A percentile compares a stretch with the other conserved stretches of the same genome.
These are phyloP conservation scores for Lasiodiplodia theobromae DNA, from an alignment of 2,329 filamentous ascomycete species.

Conservation along the genomic window DNA sequence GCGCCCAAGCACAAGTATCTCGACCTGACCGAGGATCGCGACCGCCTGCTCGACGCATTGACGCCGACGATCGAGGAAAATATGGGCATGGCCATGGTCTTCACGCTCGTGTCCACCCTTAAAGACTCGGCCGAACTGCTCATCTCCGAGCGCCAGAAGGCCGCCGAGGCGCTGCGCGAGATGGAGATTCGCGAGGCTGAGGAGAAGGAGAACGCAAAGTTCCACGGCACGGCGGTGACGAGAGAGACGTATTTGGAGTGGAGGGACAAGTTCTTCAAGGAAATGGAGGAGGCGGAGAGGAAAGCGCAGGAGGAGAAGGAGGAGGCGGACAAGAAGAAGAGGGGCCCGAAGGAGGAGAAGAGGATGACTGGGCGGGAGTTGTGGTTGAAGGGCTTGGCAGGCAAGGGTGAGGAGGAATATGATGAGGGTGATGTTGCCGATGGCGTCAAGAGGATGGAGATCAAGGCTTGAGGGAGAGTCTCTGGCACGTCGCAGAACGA, in stretches of 20 bases:
- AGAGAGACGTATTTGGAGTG: slow-evolving; percentile 83
- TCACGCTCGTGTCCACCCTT: slow-evolving; percentile 83
- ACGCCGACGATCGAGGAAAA: slow-evolving; percentile 85
- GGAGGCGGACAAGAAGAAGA: slow-evolving; percentile 66
- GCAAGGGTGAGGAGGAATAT: slow-evolving; percentile 73
- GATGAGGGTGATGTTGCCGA: slow-evolving; percentile 65
- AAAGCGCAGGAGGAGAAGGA: slow-evolving; percentile 70
- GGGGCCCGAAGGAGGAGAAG: slow-evolving; percentile 69
- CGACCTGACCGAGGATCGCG: slow-evolving; percentile 81
- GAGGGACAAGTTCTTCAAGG: slow-evolving; percentile 77
- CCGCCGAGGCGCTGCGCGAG: slow-evolving; percentile 61
- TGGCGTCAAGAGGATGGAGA: slow-evolving; percentile 45
- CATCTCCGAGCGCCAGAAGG: slow-evolving; percentile 75
- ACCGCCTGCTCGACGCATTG: slow-evolving; percentile 73
- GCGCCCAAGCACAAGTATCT: slow-evolving; percentile 74
- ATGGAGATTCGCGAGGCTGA: slow-evolving; percentile 70
- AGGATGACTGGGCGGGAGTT: slow-evolving; percentile 71
- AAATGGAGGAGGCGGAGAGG: slow-evolving; percentile 77
- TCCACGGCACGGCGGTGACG: slow-evolving; percentile 90
- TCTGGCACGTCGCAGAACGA: neutral
- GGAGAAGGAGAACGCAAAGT: slow-evolving; percentile 94
- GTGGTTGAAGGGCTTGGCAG: slow-evolving; percentile 58
- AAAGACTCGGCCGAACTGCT: slow-evolving; percentile 92
- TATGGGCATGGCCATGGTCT: slow-evolving; percentile 96
- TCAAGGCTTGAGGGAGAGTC: slow-evolving; percentile 55